Evolutionary conservation across 768 basidiomycete genomes (phyloP).

Genomic region (Mycena epipterygia): DNA sequence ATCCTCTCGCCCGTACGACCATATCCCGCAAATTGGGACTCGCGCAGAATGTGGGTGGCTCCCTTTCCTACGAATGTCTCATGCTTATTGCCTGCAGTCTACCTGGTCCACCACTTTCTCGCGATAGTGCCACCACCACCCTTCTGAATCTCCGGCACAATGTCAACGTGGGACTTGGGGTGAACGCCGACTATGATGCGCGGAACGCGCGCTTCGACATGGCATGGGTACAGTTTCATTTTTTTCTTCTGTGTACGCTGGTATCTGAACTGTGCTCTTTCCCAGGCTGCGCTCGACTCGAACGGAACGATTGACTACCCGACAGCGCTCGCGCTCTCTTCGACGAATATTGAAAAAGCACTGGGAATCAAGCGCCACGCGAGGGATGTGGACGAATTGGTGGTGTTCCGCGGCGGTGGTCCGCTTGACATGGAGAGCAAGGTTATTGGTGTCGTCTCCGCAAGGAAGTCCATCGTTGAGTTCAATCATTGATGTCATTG

Average conservation of each 20-base stretch:
- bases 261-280: background rate
- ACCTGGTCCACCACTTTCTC: constrained; percentile 78
- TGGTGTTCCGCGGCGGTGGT: constrained; percentile 55
- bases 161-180: constrained; percentile 75
- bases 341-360: constrained; percentile 57
- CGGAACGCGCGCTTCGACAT: constrained; percentile 81
- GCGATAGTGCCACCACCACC: constrained; percentile 64
- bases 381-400: constrained; percentile 48
- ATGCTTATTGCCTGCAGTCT: constrained; percentile 51
- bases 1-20: constrained; percentile 75
- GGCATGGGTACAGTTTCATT: constrained; percentile 58
- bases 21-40: constrained; percentile 76
- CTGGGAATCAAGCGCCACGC: constrained; percentile 49
- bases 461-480: constrained; percentile 49
- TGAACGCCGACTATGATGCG: constrained; percentile 70
- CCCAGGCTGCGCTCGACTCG: constrained; percentile 49
- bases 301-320: constrained; percentile 55
- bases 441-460: constrained; percentile 59
- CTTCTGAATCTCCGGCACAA: constrained; percentile 71
- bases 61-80: too few relatives aligned
- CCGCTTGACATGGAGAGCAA: constrained; percentile 60
- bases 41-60: constrained; percentile 67
- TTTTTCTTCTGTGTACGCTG: background rate
- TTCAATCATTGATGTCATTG: too few relatives aligned
- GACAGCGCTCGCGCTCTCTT: constrained; percentile 55